Conservation (phyloP, 75 land plant species). For the Picea sitchensis region DNA sequence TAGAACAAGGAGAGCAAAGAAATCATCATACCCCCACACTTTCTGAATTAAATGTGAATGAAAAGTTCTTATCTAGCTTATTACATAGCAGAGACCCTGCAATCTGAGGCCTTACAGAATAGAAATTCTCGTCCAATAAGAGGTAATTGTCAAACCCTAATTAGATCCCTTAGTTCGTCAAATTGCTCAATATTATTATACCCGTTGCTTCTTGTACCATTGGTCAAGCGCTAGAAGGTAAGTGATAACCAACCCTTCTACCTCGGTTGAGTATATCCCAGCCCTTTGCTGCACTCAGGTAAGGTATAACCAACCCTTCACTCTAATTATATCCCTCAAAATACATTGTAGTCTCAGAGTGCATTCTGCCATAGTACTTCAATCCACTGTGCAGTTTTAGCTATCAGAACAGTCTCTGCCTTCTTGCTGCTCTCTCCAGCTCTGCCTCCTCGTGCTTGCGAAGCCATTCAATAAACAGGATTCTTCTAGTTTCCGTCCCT, state of each 20-base stretch:
- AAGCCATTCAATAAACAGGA: conserved; percentile 23
- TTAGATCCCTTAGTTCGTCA: neutral
- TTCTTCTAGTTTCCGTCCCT: conserved; percentile 9
- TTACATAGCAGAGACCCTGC: neutral
- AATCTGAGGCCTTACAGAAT: neutral
- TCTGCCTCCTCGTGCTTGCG: neutral
- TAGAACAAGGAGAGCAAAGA: neutral
- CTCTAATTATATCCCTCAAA: neutral
- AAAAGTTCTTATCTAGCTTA: neutral
- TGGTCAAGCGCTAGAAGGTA: neutral
- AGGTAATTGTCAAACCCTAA: neutral
- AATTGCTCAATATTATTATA: neutral
- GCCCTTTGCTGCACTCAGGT: neutral
- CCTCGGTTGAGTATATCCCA: neutral
- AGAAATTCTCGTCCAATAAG: neutral
- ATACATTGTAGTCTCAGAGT: neutral
- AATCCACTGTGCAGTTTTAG: neutral
- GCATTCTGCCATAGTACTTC: neutral
- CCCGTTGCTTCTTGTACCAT: neutral
- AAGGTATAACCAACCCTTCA: neutral
- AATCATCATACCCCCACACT: neutral
- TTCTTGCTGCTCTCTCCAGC: conserved; percentile 8
- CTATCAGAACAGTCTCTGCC: neutral
- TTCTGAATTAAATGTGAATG: neutral
- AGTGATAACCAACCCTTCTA: neutral